These are phyloP conservation scores for Boeremia exigua DNA, from an alignment of 2,329 filamentous ascomycete genomes.

Conservation along the genomic window DNA sequence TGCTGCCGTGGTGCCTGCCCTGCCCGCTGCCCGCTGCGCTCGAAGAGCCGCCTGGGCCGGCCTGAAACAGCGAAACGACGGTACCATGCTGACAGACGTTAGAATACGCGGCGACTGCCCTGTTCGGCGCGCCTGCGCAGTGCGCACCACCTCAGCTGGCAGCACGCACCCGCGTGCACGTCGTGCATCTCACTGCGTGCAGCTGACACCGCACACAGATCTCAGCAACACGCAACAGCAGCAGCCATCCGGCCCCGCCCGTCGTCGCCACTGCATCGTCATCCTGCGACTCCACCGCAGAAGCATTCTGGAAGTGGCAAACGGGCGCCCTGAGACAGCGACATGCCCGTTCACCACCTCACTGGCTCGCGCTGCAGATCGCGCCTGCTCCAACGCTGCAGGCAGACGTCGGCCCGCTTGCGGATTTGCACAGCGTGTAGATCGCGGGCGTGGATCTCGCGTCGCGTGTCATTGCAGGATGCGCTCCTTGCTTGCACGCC, in stretches of 20 bases:
- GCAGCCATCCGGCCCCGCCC: neutral
- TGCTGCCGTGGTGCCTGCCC: neutral
- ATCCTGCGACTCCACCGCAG: constrained; percentile 20
- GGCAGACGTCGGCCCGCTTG: constrained; percentile 13
- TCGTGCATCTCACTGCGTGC: neutral
- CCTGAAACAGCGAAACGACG: constrained; percentile 7
- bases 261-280: constrained; percentile 22
- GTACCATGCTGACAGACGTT: constrained; percentile 4
- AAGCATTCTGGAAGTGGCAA: constrained; percentile 16
- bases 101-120: neutral
- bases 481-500: constrained; percentile 8
- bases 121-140: neutral
- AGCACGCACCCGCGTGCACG: neutral
- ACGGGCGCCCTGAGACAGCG: constrained; percentile 5
- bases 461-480: constrained; percentile 6
- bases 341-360: constrained; percentile 7
- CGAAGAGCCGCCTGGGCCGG: constrained; percentile 11
- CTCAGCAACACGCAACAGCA: neutral
- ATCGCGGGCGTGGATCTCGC: constrained; percentile 11
- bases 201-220: neutral
- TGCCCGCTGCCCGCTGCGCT: neutral
- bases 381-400: neutral
- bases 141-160: neutral
- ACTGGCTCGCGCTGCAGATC: constrained; percentile 14
- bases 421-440: constrained; percentile 11